phyloP scores from a whole-genome alignment of 163 green algal genomes.

The Volvox carteri region DNA sequence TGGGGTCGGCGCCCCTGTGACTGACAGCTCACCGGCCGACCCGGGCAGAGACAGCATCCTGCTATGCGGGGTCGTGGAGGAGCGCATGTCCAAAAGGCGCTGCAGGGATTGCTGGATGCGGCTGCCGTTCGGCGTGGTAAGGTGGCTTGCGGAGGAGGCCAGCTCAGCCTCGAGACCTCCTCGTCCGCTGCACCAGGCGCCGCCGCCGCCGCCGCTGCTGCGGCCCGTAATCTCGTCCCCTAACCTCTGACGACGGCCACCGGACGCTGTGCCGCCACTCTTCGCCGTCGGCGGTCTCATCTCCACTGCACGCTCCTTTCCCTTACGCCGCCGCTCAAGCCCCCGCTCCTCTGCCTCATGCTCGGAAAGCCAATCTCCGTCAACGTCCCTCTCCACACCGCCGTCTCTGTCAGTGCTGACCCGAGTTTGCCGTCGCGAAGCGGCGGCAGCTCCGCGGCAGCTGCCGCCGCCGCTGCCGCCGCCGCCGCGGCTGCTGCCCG shows the following conservation, averaged over 20 bases:
- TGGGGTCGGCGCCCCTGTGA: background rate
- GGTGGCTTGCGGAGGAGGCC: background rate
- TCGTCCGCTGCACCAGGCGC: too few relatives aligned
- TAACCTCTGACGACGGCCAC: too few relatives aligned
- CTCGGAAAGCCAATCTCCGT: background rate
- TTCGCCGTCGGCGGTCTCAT: background rate
- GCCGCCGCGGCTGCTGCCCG: background rate
- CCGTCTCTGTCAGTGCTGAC: background rate
- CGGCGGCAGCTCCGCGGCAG: too few relatives aligned
- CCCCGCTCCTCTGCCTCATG: background rate
- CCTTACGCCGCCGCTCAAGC: background rate
- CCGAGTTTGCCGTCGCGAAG: background rate
- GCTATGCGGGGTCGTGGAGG: background rate
- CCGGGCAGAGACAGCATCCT: background rate
- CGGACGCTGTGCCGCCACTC: background rate
- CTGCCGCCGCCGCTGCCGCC: background rate
- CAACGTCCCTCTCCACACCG: background rate
- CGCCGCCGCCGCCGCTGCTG: background rate
- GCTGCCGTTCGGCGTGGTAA: background rate
- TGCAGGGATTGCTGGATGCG: constrained; percentile 43
- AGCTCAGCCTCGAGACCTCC: background rate
- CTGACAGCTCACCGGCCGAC: background rate
- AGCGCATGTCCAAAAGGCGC: constrained; percentile 28
- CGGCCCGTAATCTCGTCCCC: too few relatives aligned
- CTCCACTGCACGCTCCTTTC: background rate